Evolutionary conservation across 305 asterid species (phyloP).

Genomic region (Nicotiana rustica): DNA sequence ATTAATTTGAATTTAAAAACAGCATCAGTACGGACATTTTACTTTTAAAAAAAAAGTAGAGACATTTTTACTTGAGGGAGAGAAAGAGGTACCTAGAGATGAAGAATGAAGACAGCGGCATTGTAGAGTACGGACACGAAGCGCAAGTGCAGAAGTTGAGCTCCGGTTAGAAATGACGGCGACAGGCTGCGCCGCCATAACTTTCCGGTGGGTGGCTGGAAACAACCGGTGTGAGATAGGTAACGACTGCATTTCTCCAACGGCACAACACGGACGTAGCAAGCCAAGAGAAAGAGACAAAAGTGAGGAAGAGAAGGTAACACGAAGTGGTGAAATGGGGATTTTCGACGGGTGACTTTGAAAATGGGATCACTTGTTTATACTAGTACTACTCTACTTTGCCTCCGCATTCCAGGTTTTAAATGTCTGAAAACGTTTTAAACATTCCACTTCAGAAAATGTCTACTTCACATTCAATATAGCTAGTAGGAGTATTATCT

Average conservation of each 20-base stretch:
- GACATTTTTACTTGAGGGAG: background rate
- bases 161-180: slow-evolving; percentile 41
- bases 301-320: background rate
- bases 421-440: background rate
- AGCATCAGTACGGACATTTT: background rate
- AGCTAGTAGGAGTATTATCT: no score
- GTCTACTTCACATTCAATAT: no score
- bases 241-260: slow-evolving; percentile 48
- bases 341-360: background rate
- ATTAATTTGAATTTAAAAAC: background rate
- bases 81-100: slow-evolving; percentile 42
- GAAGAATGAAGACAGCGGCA: slow-evolving; percentile 47
- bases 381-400: background rate
- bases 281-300: background rate
- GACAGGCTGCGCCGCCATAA: background rate
- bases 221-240: slow-evolving; percentile 45
- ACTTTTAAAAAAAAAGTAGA: no score
- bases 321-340: background rate
- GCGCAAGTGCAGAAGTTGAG: slow-evolving; percentile 37
- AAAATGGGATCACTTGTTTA: background rate
- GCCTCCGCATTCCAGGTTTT: background rate
- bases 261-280: no score
- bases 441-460: no score
- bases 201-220: slow-evolving; percentile 37
- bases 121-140: slow-evolving; percentile 40